Evolutionary conservation across 1,284 basidiomycete species (phyloP).

Genomic region (Ustilago tritici): DNA sequence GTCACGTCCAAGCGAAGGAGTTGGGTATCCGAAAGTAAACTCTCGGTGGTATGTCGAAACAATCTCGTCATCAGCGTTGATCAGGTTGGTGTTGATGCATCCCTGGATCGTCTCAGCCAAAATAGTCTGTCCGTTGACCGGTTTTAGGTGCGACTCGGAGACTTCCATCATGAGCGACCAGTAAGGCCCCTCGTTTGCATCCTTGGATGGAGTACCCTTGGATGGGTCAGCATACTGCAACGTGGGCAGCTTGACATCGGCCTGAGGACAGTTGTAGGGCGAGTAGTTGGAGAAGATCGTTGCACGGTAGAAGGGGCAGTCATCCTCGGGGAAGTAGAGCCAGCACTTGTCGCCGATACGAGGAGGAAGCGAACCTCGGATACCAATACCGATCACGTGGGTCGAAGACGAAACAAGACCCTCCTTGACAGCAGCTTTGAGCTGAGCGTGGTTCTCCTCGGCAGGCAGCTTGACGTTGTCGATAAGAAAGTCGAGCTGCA

Average conservation of each 20-base stretch:
- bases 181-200: constrained; percentile 72
- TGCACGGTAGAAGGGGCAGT: constrained; percentile 74
- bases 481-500: constrained; percentile 72
- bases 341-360: constrained; percentile 74
- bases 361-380: constrained; percentile 72
- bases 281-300: constrained; percentile 75
- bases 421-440: constrained; percentile 69
- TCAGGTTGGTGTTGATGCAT: constrained; percentile 72
- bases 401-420: constrained; percentile 72
- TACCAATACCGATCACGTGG: constrained; percentile 73
- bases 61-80: constrained; percentile 72
- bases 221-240: constrained; percentile 72
- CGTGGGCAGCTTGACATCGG: constrained; percentile 71
- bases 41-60: constrained; percentile 73
- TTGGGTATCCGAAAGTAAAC: constrained; percentile 72
- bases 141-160: constrained; percentile 73
- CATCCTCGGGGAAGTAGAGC: constrained; percentile 72
- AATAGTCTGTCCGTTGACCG: constrained; percentile 72
- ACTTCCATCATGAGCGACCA: constrained; percentile 73
- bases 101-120: constrained; percentile 73
- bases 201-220: constrained; percentile 68
- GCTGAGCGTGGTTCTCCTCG: constrained; percentile 69
- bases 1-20: constrained; percentile 72
- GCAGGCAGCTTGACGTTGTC: constrained; percentile 70
- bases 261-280: constrained; percentile 72